These are phyloP conservation scores for Globisporangium apiculatum DNA, from an alignment of 352 stramenopile species.

Conservation along the genomic window DNA sequence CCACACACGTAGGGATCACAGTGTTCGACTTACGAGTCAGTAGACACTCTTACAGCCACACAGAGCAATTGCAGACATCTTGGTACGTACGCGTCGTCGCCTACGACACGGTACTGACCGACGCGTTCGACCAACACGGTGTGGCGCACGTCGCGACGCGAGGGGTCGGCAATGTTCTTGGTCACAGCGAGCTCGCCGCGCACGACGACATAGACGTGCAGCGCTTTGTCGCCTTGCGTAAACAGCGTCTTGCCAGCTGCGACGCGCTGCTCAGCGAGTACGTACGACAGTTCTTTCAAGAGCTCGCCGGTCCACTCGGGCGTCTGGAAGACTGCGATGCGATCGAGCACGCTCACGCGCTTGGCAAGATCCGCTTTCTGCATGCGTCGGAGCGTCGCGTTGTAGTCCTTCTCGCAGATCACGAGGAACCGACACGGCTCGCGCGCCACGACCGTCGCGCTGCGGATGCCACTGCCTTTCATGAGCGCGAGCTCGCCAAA, in stretches of 20 bases:
- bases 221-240: slow-evolving; percentile 47
- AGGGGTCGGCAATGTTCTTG: slow-evolving; percentile 39
- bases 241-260: slow-evolving; percentile 38
- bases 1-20: too few species aligned
- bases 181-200: slow-evolving; percentile 53
- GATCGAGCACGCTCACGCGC: slow-evolving; percentile 47
- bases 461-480: slow-evolving; percentile 61
- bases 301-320: slow-evolving; percentile 65
- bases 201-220: slow-evolving; percentile 67
- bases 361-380: slow-evolving; percentile 65
- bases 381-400: slow-evolving; percentile 52
- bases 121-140: slow-evolving; percentile 52
- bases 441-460: slow-evolving; percentile 56
- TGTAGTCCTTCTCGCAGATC: slow-evolving; percentile 77
- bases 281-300: slow-evolving; percentile 68
- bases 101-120: slow-evolving; percentile 49
- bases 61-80: not conserved
- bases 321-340: slow-evolving; percentile 69
- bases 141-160: slow-evolving; percentile 19
- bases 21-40: too few species aligned
- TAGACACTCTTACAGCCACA: slow-evolving; percentile 11
- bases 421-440: slow-evolving; percentile 56
- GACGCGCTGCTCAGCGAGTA: slow-evolving; percentile 57
- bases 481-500: slow-evolving; percentile 72
- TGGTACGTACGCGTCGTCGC: slow-evolving; percentile 58